Percentiles rank a stretch among this genome's conserved stretches.
These are phyloP conservation scores for Venturia aucupariae DNA, from an alignment of 2,329 filamentous ascomycete genomes.

Conservation along the genomic window DNA sequence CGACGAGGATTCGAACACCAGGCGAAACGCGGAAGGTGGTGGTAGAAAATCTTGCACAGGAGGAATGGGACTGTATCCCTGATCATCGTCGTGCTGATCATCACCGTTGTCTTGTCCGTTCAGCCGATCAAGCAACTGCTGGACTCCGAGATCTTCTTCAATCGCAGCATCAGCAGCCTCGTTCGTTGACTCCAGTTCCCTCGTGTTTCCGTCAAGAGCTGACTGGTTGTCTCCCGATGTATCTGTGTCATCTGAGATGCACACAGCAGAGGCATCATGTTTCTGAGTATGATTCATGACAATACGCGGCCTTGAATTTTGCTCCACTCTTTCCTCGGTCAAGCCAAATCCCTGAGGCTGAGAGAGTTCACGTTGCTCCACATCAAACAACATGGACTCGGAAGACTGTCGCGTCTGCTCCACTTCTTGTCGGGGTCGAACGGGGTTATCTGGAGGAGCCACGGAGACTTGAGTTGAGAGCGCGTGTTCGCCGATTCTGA, in stretches of 20 bases:
- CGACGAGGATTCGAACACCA: background rate
- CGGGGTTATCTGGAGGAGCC: background rate
- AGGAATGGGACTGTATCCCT: background rate
- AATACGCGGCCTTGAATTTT: background rate
- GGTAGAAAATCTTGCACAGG: background rate
- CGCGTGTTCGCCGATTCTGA: conserved; percentile 30
- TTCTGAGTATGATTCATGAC: background rate
- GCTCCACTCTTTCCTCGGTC: background rate
- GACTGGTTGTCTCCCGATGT: background rate
- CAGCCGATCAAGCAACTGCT: background rate
- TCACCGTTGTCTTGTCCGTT: background rate
- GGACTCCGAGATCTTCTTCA: background rate
- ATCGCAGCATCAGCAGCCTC: background rate
- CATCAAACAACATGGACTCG: conserved; percentile 29
- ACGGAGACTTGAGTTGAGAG: conserved; percentile 21
- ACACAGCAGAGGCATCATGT: background rate
- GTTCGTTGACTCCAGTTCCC: background rate
- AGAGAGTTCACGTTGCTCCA: conserved; percentile 17
- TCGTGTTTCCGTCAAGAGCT: background rate
- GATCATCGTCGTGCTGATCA: background rate
- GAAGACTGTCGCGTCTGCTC: conserved; percentile 19
- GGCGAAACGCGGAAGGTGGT: background rate
- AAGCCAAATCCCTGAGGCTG: background rate
- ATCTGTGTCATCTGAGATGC: background rate
- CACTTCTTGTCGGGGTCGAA: background rate